Base-by-base conservation (phyloP, 129 eudicot species). In the Saposhnikovia divaricata region DNA sequence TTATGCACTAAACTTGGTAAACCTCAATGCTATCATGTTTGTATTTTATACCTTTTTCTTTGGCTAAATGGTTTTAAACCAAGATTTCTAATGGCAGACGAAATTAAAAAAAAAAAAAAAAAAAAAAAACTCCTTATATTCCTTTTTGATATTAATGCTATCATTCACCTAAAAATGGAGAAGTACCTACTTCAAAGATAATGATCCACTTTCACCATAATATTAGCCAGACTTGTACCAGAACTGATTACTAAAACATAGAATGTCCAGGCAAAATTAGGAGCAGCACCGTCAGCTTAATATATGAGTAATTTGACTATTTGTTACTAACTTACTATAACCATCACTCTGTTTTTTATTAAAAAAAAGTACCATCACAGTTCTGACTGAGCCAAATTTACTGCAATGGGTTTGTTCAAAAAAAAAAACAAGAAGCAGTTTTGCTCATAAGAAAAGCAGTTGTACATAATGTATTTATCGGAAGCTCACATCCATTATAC, bases 1-100 rank as follows among this genome's bases (percentile, higher is more conserved):
- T 87, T 93, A 88, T 93, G 98, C 79, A 86, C 87, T 45, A 79
- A 82, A 48, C 81, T 86, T 81, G 97, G 98, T 93, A 91, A 90
- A 43, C 39, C 23, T 31, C 73, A 31, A 31, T 66, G 9, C 72
- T 4, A 11, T 3, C 72, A 28, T 69, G 4, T 77, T 82, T 72
- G 21, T 16, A 76, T 34, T 39, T n/a, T 57, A 45, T 75, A 38
- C 47, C 11, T 13, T 8, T 1, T 43, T 44, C 11, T 44, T 44
- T 44, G 0, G 37, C 47, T 44, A 44, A 9, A 44, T 4, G 47
- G 1, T 34, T 34, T 34, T 34, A 34, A 1, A 34, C 37, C 37
- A 34, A 34, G 37, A 34, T 34, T 34, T 34, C 37, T 34, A 34
- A 34, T 34, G 37, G 37, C 37, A 34, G 37, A 34, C 37, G 37